Percentiles rank a stretch among this genome's conserved stretches.
Evolutionary conservation across 768 basidiomycete genomes (phyloP).

Genomic region (Panus rudis): DNA sequence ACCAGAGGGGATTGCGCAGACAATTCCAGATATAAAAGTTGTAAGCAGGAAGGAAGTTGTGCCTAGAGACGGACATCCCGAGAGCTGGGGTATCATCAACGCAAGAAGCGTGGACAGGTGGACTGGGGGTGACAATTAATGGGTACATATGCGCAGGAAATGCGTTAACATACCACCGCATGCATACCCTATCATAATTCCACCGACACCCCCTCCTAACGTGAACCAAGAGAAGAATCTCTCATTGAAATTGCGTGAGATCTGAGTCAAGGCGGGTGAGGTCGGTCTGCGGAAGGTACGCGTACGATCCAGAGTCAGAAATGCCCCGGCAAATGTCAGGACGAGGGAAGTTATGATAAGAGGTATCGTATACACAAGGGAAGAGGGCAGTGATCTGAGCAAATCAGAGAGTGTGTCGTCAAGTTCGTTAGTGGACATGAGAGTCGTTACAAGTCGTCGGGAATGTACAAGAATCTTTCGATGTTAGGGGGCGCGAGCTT

Average conservation of each 20-base stretch:
- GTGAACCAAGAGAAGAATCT: constrained; percentile 31
- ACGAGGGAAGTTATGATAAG: constrained; percentile 52
- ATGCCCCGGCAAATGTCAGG: constrained; percentile 61
- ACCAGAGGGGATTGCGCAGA: constrained; percentile 43
- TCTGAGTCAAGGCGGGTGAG: constrained; percentile 21
- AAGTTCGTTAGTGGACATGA: constrained; percentile 11
- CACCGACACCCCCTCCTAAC: constrained; percentile 60
- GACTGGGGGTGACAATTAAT: no score
- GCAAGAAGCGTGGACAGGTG: constrained; percentile 55
- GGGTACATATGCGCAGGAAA: not conserved
- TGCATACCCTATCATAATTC: constrained; percentile 47
- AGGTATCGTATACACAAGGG: constrained; percentile 52
- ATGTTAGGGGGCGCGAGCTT: no score
- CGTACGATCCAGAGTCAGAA: constrained; percentile 64
- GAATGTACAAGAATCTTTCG: no score
- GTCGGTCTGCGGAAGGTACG: constrained; percentile 46
- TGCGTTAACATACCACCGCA: constrained; percentile 45
- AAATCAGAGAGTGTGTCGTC: constrained; percentile 24
- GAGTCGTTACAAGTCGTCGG: no score
- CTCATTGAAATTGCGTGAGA: constrained; percentile 20
- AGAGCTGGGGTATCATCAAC: constrained; percentile 47
- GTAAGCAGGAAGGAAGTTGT: constrained; percentile 49
- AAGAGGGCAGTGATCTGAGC: constrained; percentile 41
- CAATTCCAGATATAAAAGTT: constrained; percentile 48
- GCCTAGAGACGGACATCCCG: constrained; percentile 37